Conservation (phyloP, 179 eudicot genomes). For the Spergularia azorica region DNA sequence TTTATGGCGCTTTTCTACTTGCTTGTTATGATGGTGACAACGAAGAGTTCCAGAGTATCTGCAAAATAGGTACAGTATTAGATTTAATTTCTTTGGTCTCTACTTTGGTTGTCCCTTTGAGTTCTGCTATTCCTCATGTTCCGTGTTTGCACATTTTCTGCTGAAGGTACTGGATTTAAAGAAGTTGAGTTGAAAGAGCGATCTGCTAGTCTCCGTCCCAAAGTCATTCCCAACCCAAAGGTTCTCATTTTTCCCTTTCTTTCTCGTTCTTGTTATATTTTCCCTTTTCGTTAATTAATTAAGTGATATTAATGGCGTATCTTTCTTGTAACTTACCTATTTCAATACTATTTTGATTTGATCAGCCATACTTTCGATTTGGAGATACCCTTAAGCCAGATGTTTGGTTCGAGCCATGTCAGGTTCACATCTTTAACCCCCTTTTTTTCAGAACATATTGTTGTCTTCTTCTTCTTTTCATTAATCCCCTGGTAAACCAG, state of each 20-base stretch:
- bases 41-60: slow-evolving; percentile 93
- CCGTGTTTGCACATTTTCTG: slow-evolving; percentile 24
- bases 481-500: not conserved
- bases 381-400: slow-evolving; percentile 73
- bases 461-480: too few species aligned
- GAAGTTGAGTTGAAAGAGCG: slow-evolving; percentile 82
- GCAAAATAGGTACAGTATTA: slow-evolving; percentile 73
- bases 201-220: slow-evolving; percentile 78
- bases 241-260: slow-evolving; percentile 32
- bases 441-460: not conserved
- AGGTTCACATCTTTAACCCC: slow-evolving; percentile 45
- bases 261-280: not conserved
- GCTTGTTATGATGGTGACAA: slow-evolving; percentile 88
- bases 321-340: slow-evolving; percentile 3
- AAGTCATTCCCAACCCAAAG: slow-evolving; percentile 85
- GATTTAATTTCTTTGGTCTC: slow-evolving; percentile 6
- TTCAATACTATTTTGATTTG: slow-evolving; percentile 18
- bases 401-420: slow-evolving; percentile 90
- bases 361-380: slow-evolving; percentile 78
- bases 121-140: slow-evolving; percentile 21
- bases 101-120: slow-evolving; percentile 11
- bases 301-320: not conserved
- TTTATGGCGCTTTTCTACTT: slow-evolving; percentile 96
- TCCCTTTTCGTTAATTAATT: not conserved
- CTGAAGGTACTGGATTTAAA: slow-evolving; percentile 86